These are phyloP conservation scores for Lactuca saligna DNA, from an alignment of 129 eudicot genomes.

Conservation along the genomic window DNA sequence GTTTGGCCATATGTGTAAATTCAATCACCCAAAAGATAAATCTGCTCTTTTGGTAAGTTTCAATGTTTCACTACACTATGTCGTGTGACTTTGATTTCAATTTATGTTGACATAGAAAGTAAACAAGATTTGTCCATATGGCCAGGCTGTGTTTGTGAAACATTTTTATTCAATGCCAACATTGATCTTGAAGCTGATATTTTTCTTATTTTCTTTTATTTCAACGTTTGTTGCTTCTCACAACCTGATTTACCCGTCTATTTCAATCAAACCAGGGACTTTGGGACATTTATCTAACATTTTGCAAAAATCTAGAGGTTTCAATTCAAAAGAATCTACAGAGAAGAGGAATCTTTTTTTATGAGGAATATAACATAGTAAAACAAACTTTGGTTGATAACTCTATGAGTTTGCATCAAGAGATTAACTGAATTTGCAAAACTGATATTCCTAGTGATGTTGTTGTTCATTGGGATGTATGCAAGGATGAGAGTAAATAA, in stretches of 20 bases:
- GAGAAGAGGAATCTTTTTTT: conserved; percentile 45
- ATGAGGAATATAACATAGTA: conserved; percentile 58
- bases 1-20: no score
- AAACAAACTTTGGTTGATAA: conserved; percentile 52
- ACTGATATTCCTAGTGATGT: conserved; percentile 87
- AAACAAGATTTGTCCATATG: conserved; percentile 47
- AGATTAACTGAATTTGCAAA: conserved; percentile 55
- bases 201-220: neutral
- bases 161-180: neutral
- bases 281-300: conserved; percentile 56
- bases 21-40: no score
- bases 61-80: no score
- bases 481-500: conserved; percentile 50
- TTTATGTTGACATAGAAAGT: conserved; percentile 27
- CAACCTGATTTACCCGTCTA: neutral
- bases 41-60: no score
- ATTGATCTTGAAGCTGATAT: no score
- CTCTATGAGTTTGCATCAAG: conserved; percentile 54
- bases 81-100: no score
- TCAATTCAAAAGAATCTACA: conserved; percentile 25
- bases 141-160: conserved; percentile 58
- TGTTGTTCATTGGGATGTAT: conserved; percentile 92
- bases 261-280: conserved; percentile 31
- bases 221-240: neutral
- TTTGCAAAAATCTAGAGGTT: conserved; percentile 39